A percentile compares a stretch with the other conserved stretches of the same genome.
Evolutionary conservation across 305 asterid genomes (phyloP).

Genomic region (Salvia sclarea): DNA sequence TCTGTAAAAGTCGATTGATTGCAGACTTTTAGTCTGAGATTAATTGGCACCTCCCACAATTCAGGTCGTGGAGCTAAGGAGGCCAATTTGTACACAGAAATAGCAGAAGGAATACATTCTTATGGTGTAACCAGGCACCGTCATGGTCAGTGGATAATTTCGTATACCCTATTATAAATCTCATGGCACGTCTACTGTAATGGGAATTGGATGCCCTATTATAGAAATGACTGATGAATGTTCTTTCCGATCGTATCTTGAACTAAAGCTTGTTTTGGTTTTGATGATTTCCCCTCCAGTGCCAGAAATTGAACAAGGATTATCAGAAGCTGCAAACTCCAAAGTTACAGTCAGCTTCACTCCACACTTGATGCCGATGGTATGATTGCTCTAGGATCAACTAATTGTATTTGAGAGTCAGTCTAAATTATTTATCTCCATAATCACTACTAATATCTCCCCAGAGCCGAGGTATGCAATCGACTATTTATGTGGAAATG

Average conservation of each 20-base stretch:
- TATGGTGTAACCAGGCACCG: slow-evolving; percentile 90
- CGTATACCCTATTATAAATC: neutral
- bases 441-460: slow-evolving; percentile 25
- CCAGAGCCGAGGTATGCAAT: slow-evolving; percentile 98
- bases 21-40: slow-evolving; percentile 10
- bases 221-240: neutral
- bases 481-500: slow-evolving; percentile 89
- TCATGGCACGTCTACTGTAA: neutral
- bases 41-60: slow-evolving; percentile 21
- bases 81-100: slow-evolving; percentile 88
- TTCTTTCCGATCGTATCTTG: neutral
- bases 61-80: slow-evolving; percentile 97
- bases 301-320: slow-evolving; percentile 98
- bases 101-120: slow-evolving; percentile 95
- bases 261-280: neutral
- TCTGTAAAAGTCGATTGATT: neutral
- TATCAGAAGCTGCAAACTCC: slow-evolving; percentile 75
- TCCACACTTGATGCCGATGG: slow-evolving; percentile 98
- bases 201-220: neutral
- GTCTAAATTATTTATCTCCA: neutral
- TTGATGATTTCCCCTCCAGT: slow-evolving; percentile 46
- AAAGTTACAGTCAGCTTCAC: slow-evolving; percentile 96
- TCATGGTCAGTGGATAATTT: slow-evolving; percentile 64
- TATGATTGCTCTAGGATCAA: slow-evolving; percentile 33
- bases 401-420: neutral